These are phyloP conservation scores for Stagonosporopsis cucurbitacearum DNA, from an alignment of 2,329 filamentous ascomycete species.

Conservation along the genomic window DNA sequence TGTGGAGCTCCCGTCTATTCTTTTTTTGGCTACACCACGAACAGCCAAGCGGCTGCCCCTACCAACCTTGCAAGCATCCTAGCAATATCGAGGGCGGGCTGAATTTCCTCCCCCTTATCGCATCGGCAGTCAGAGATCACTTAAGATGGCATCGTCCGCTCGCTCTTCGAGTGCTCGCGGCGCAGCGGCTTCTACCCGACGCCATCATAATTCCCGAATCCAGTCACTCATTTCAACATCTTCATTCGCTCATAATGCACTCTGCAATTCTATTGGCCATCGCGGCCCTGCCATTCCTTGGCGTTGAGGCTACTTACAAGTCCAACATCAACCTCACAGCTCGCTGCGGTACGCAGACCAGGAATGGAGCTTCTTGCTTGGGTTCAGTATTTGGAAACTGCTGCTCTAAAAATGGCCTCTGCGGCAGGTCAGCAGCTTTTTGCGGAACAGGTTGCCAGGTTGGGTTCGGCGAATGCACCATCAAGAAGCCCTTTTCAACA, in stretches of 20 bases:
- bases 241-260: constrained; percentile 7
- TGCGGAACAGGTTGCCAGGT: constrained; percentile 44
- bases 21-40: constrained; percentile 13
- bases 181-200: neutral
- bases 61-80: constrained; percentile 6
- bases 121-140: neutral
- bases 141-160: constrained; percentile 10
- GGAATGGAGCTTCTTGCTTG: constrained; percentile 45
- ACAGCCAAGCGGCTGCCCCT: constrained; percentile 6
- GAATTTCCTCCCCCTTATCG: constrained; percentile 11
- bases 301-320: constrained; percentile 1
- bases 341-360: constrained; percentile 14
- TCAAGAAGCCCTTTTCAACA: neutral
- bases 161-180: neutral
- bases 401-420: constrained; percentile 54
- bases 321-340: neutral
- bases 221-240: constrained; percentile 12
- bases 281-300: constrained; percentile 15
- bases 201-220: neutral
- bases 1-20: constrained; percentile 6
- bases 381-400: constrained; percentile 54
- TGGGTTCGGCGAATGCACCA: constrained; percentile 40
- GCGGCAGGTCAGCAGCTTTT: constrained; percentile 41
- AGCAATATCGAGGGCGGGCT: constrained; percentile 1
- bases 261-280: constrained; percentile 14